Percentiles rank a stretch among this genome's conserved stretches.
Conservation (phyloP, 2,329 filamentous ascomycete genomes). For the Aspergillus tubingensis region DNA sequence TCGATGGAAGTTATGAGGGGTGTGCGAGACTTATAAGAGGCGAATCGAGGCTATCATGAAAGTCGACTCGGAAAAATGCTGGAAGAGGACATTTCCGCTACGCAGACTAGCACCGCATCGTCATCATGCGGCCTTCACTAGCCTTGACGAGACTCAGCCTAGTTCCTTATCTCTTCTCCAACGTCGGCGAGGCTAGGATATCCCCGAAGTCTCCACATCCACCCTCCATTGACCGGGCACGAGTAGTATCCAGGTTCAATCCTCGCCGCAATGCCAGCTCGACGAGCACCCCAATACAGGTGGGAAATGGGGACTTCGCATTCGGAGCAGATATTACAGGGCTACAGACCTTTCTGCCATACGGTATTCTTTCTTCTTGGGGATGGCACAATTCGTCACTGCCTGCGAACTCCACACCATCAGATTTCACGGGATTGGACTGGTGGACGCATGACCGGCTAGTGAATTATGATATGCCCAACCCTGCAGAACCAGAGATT, state of each 20-base stretch:
- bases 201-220: background rate
- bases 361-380: constrained; percentile 48
- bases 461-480: constrained; percentile 48
- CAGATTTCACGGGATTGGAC: constrained; percentile 45
- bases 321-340: constrained; percentile 52
- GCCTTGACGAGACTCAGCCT: background rate
- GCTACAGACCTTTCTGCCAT: constrained; percentile 48
- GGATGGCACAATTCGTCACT: constrained; percentile 51
- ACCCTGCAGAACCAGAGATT: constrained; percentile 43
- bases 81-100: background rate
- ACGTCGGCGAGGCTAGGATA: background rate
- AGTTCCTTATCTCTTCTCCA: background rate
- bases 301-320: constrained; percentile 53
- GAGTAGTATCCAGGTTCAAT: constrained; percentile 43
- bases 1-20: background rate
- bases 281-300: constrained; percentile 54
- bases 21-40: background rate
- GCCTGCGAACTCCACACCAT: constrained; percentile 42
- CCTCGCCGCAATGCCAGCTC: constrained; percentile 52
- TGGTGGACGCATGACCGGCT: constrained; percentile 50
- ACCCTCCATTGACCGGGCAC: constrained; percentile 1
- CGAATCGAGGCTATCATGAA: background rate
- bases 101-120: background rate
- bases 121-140: background rate
- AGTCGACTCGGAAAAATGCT: background rate